These are phyloP conservation scores for Symbiodinium natans DNA, from an alignment of 73 alveolate species.

Conservation along the genomic window DNA sequence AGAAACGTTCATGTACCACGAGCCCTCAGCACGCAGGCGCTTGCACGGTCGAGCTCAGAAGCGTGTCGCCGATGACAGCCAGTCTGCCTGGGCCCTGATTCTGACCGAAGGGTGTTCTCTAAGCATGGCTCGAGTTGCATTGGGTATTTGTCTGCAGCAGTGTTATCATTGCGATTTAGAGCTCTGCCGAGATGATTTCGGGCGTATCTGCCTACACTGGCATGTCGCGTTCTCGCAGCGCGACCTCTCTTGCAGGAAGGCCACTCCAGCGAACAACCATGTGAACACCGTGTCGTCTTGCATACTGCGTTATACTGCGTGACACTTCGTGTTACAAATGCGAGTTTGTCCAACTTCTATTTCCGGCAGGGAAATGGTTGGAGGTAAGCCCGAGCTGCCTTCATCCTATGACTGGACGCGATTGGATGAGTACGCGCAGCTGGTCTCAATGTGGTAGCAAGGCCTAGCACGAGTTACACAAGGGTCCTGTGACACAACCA, in stretches of 20 bases:
- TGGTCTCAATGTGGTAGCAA: too few species aligned
- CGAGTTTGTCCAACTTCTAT: too few species aligned
- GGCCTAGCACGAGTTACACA: too few species aligned
- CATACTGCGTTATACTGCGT: too few species aligned
- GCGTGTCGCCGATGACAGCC: constrained; percentile 80
- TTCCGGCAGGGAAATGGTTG: constrained; percentile 59
- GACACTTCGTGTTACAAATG: too few species aligned
- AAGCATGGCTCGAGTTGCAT: too few species aligned
- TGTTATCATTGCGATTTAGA: too few species aligned
- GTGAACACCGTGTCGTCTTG: too few species aligned
- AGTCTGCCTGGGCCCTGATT: constrained; percentile 13
- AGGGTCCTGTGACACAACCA: too few species aligned
- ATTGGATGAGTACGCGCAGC: constrained; percentile 81
- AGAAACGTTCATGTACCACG: background rate
- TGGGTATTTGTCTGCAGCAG: too few species aligned
- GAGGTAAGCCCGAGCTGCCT: constrained; percentile 69
- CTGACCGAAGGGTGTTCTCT: too few species aligned
- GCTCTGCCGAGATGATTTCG: constrained; percentile 53
- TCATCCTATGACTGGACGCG: constrained; percentile 84
- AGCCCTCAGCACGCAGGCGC: constrained; percentile 20
- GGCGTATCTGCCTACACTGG: constrained; percentile 90
- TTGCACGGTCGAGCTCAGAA: constrained; percentile 85
- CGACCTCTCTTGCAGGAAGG: constrained; percentile 76
- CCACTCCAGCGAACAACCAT: too few species aligned
- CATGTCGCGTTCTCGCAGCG: constrained; percentile 63